Base-by-base conservation (phyloP, 1,139 yeast genomes). In the Candida dubliniensis region DNA sequence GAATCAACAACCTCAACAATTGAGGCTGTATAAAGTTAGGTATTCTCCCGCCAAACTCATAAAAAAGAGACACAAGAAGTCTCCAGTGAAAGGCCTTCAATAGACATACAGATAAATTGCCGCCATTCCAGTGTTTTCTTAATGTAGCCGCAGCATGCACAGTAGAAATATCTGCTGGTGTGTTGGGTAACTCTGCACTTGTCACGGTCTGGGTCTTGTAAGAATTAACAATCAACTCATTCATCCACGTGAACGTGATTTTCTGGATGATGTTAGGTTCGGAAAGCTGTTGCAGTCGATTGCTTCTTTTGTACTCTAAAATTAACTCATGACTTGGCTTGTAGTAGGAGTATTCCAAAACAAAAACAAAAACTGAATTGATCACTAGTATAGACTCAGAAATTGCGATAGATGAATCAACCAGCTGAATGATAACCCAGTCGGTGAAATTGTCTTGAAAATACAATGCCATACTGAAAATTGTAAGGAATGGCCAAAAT, bases 181-280 rank as follows among this genome's bases (percentile, higher is more conserved):
- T 76, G 30, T 70, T 63, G 1, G 87, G 87, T 41, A 83, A 64
- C 49, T 79, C 81, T 2, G 74, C 70, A 31, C 75, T 71, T 13
- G 75, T 75, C 8, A 77, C 65, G 5, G 79, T 69, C 47, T 74
- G 72, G 36, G 72, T 71, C 10, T 60, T 57, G 47, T 78, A 77
- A 0, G 84, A 79, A 43, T 74, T 74, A 24, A 59, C 55, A 31
- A 83, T 74, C 47, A 83, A 56, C 1, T 65, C 67, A 53, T 81
- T 82, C 84, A 83, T 79, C 87, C 87, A 82, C 8, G 77, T 67
- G 51, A 79, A 82, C 0, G 86, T 79, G 26, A 79, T 54, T 36
- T 64, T 61, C 4, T 82, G 77, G 15, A 80, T 54, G n/a, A 79
- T 52, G 51, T 81, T 77, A 1, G 81, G 77, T 1, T 63, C 61